Evolutionary conservation across 768 basidiomycete species (phyloP).

Genomic region (Pleurotus eryngii): DNA sequence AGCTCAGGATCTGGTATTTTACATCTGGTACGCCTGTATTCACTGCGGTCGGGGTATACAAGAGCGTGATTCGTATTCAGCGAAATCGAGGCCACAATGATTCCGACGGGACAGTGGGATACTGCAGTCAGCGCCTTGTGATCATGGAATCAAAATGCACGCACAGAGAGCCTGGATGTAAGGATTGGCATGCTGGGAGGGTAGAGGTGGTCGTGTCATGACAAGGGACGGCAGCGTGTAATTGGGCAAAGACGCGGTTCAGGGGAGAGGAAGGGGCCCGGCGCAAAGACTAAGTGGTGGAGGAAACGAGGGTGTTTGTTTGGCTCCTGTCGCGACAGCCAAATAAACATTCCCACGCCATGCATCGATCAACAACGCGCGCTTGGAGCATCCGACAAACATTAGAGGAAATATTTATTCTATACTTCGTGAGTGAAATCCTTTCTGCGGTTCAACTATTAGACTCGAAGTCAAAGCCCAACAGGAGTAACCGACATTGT

Average conservation of each 20-base stretch:
- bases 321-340: neutral
- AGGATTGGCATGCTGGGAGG: constrained; percentile 47
- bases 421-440: neutral
- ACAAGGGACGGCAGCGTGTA: constrained; percentile 19
- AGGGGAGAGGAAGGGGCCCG: constrained; percentile 2
- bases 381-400: too few relatives aligned
- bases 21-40: constrained; percentile 57
- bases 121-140: constrained; percentile 13
- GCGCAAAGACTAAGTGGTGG: constrained; percentile 1
- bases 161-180: constrained; percentile 40
- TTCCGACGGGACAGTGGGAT: constrained; percentile 1
- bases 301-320: constrained; percentile 7
- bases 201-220: constrained; percentile 50
- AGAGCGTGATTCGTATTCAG: neutral
- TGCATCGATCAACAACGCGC: constrained; percentile 4
- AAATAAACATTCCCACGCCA: constrained; percentile 1
- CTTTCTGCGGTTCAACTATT: neutral
- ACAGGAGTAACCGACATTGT: neutral
- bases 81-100: neutral
- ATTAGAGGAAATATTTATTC: neutral
- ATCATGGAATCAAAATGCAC: neutral
- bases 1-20: constrained; percentile 89
- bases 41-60: constrained; percentile 22
- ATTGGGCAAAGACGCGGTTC: neutral
- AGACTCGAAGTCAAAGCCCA: neutral